These are phyloP conservation scores for Blastobotrys serpentis DNA, from an alignment of 1,139 yeast species.

Conservation along the genomic window DNA sequence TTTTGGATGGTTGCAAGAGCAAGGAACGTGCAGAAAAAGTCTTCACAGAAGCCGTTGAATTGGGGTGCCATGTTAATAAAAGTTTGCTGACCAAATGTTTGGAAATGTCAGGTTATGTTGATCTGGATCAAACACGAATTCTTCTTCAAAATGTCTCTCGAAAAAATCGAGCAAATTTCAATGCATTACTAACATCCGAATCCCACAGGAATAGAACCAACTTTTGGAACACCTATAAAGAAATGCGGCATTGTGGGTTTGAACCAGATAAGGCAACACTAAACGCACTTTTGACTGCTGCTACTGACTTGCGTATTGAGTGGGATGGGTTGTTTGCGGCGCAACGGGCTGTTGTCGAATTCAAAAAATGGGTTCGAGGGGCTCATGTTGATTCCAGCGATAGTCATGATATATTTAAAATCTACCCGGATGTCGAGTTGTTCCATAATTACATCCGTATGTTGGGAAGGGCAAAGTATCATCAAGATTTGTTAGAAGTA, in stretches of 20 bases:
- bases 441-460: constrained; percentile 55
- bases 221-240: constrained; percentile 33
- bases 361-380: constrained; percentile 44
- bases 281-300: constrained; percentile 30
- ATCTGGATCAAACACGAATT: constrained; percentile 3
- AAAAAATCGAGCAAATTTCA: constrained; percentile 15
- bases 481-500: constrained; percentile 51
- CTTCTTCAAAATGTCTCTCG: neutral
- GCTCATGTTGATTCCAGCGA: constrained; percentile 33
- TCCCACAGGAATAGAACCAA: constrained; percentile 20
- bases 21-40: neutral
- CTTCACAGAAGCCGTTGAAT: neutral
- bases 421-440: constrained; percentile 48
- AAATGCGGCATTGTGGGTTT: constrained; percentile 21
- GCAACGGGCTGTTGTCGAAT: constrained; percentile 61
- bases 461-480: constrained; percentile 49
- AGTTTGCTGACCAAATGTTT: constrained; percentile 1
- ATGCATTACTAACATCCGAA: constrained; percentile 26
- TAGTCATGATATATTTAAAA: constrained; percentile 35
- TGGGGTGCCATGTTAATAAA: constrained; percentile 5
- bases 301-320: constrained; percentile 27
- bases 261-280: constrained; percentile 32
- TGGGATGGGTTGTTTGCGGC: constrained; percentile 59
- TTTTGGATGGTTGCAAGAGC: constrained; percentile 15
- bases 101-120: constrained; percentile 7